Conservation (phyloP, 2,329 filamentous ascomycete genomes). For the Plectosphaerella cucumerina region DNA sequence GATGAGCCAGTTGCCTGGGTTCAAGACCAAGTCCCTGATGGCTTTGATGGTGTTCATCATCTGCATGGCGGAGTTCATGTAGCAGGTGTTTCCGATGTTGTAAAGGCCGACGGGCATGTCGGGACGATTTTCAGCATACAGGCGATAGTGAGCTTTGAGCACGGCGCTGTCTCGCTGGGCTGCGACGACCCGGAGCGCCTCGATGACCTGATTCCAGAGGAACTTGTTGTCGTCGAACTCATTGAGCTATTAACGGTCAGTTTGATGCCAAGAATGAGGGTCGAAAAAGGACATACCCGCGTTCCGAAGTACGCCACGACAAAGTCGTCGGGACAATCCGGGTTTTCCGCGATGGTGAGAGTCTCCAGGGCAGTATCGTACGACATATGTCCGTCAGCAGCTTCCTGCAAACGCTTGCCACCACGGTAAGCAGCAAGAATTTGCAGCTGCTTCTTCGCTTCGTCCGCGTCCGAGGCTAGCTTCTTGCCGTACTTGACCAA, state of each 20-base stretch:
- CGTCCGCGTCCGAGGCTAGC: not conserved
- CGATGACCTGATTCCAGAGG: not conserved
- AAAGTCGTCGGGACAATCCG: not conserved
- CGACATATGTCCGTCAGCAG: not conserved
- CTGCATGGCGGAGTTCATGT: conserved; percentile 92
- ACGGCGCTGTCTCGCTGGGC: not conserved
- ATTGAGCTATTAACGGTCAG: not conserved
- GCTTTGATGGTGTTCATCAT: conserved; percentile 89
- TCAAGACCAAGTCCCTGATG: conserved; percentile 73
- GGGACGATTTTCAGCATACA: too few relatives aligned
- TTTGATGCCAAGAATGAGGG: too few relatives aligned
- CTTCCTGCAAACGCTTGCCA: not conserved
- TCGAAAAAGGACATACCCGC: too few relatives aligned
- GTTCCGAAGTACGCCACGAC: not conserved
- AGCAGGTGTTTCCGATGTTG: conserved; percentile 97
- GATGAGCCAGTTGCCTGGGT: conserved; percentile 69
- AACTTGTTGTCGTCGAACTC: not conserved
- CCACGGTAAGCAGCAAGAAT: not conserved
- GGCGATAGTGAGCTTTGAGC: not conserved
- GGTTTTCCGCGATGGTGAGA: too few relatives aligned
- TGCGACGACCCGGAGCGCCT: conserved; percentile 7
- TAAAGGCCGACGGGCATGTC: conserved; percentile 73
- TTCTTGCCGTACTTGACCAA: not conserved
- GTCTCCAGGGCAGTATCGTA: not conserved
- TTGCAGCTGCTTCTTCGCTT: not conserved